Evolutionary conservation across 2,329 filamentous ascomycete species (phyloP), one percentile per base, ranked within the genome.

Genomic region (Penicillium griseofulvum): DNA sequence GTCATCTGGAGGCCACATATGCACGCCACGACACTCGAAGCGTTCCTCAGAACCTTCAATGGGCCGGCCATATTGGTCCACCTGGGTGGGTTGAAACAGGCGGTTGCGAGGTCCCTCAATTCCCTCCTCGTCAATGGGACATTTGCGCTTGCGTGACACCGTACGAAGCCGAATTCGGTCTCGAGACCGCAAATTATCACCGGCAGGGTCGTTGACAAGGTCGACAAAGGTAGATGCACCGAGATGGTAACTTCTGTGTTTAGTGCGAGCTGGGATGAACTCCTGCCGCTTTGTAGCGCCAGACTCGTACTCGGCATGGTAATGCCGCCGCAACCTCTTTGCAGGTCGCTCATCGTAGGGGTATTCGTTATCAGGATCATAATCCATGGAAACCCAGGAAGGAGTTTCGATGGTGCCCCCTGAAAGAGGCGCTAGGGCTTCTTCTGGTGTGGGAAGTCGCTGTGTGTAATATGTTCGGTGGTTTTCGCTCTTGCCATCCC

Each of bases 381-480:
- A 47, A 19, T 56, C 47, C n/a, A 34, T 45, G 5, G 52, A 49
- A 1, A 48, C 41, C 28, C 37, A 51, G 14, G 22, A 26, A 4
- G 49, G 43, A 14, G n/a, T 16, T 17, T 37, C 36, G 8, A 17
- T 12, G 3, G 34, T 22, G 6, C 37, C 46, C 37, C 34, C 59
- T 28, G 29, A 56, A 29, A 56, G 38, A n/a, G 46, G 48, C 5
- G 51, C 47, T 9, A 45, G 24, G 10, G 64, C 60, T 42, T 71
- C 64, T 26, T 64, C 61, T 4, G 68, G 69, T 14, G 65, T 69
- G 5, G 66, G 65, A 11, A 78, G 67, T 5, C 71, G 68, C 39
- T 77, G 71, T 11, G 76, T 83, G 68, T 91, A 91, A 65, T 86
- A 89, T 0, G 83, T 88, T 26, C 88, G 80, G 38, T 80, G 78